These are phyloP conservation scores for Lasiodiplodia theobromae DNA, from an alignment of 2,329 filamentous ascomycete species.

Conservation along the genomic window DNA sequence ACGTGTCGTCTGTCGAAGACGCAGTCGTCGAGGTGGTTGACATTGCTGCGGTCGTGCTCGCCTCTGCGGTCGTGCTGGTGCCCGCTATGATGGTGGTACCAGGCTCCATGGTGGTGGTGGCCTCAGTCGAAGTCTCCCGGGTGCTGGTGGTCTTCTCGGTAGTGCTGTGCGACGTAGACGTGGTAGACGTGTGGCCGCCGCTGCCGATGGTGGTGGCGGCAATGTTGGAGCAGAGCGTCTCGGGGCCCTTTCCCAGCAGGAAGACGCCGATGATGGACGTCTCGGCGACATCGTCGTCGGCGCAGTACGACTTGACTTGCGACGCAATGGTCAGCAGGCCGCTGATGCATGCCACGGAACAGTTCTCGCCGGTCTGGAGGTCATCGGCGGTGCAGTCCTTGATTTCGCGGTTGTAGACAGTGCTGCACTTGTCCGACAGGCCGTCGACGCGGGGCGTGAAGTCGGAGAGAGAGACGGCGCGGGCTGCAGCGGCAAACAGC, in stretches of 20 bases:
- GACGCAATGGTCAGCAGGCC: conserved; percentile 47
- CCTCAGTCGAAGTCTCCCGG: conserved; percentile 30
- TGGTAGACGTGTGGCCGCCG: conserved; percentile 20
- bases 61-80: conserved; percentile 32
- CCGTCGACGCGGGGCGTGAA: conserved; percentile 52
- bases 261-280: conserved; percentile 53
- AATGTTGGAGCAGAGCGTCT: conserved; percentile 49
- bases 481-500: conserved; percentile 35
- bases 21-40: not conserved
- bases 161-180: conserved; percentile 28
- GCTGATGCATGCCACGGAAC: conserved; percentile 48
- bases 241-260: conserved; percentile 48
- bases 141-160: conserved; percentile 28
- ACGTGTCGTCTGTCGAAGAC: not conserved
- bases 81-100: conserved; percentile 31
- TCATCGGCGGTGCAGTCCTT: conserved; percentile 49
- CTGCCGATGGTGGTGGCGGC: conserved; percentile 32
- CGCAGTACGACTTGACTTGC: conserved; percentile 45
- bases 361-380: conserved; percentile 34
- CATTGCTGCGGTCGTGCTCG: conserved; percentile 20
- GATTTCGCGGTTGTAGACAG: conserved; percentile 51
- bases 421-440: conserved; percentile 48
- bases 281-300: conserved; percentile 44
- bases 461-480: conserved; percentile 53
- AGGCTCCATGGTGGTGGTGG: conserved; percentile 24